A percentile compares a stretch with the other conserved stretches of the same genome.
These are phyloP conservation scores for Pythium rhizo-oryzae DNA, from an alignment of 352 stramenopile species.

Conservation along the genomic window DNA sequence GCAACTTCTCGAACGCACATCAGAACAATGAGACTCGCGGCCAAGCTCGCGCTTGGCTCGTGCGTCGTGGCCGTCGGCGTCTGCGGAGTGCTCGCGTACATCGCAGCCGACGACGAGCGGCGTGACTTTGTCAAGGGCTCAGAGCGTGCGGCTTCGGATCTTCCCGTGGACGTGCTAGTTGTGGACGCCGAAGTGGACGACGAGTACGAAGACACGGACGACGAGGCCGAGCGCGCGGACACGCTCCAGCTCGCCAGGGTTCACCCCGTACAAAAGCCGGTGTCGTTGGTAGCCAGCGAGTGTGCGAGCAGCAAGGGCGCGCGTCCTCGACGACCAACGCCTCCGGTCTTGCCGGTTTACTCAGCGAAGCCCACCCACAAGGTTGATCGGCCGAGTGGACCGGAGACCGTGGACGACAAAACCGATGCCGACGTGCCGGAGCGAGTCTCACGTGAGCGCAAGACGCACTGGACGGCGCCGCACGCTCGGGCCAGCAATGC, in stretches of 20 bases:
- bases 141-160: background rate
- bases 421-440: background rate
- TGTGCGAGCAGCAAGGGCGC: background rate
- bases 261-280: background rate
- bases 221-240: slow-evolving; percentile 13
- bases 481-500: too few relatives aligned
- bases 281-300: too few relatives aligned
- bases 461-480: too few relatives aligned
- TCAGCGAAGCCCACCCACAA: background rate
- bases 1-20: background rate
- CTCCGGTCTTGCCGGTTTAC: too few relatives aligned
- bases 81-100: slow-evolving; percentile 15
- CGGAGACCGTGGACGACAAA: background rate
- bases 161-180: slow-evolving; percentile 9
- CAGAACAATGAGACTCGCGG: slow-evolving; percentile 6
- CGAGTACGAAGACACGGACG: slow-evolving; percentile 27
- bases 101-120: slow-evolving; percentile 7
- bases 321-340: background rate
- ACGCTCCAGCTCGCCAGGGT: background rate
- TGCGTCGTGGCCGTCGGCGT: slow-evolving; percentile 8
- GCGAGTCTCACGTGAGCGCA: background rate
- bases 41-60: slow-evolving; percentile 14
- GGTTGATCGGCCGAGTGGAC: too few relatives aligned
- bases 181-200: slow-evolving; percentile 22
- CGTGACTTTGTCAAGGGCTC: slow-evolving; percentile 16